Evolutionary conservation across 805 yeast genomes (phyloP), one percentile per base, ranked within the genome.

Genomic region (Saccharomycopsis malanga): DNA sequence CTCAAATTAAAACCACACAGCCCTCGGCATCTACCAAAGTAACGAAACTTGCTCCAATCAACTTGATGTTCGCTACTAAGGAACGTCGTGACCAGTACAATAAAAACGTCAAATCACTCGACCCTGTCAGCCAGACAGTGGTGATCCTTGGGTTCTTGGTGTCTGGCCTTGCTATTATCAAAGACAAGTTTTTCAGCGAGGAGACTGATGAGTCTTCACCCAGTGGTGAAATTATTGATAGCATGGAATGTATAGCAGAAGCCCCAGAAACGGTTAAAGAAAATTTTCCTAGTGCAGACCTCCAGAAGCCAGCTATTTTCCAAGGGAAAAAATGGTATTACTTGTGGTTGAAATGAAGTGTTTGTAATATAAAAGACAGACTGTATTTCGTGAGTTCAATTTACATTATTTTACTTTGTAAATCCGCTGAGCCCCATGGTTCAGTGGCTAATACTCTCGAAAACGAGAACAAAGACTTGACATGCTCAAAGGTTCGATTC

Each of bases 91-190:
- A 61, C 21, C 68, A 69, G 38, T 63, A 66, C 48, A 72, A 71
- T 52, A 68, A 72, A 48, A 76, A 76, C 57, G 63, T 71, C 12
- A 68, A 68, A 53, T 70, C 60, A 45, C 62, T 81, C 66, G 86
- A 82, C 56, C 78, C 81, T 0, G 67, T 73, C 25, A 74, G 80
- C 38, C 77, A 76, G 55, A 59, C 71, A 12, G 70, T 81, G 27
- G 63, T 81, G 2, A 76, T 76, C 53, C 42, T 73, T 20, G 69
- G 76, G 2, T 59, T 70, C 0, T 53, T 77, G 15, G 66, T 82
- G 6, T 64, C 74, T 2, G 56, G 75, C 44, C 55, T 73, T 35
- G 84, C 83, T 5, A 61, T 77, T 41, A 72, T 71, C 50, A 67
- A 81, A 55, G 88, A 82, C 58, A 73, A 74, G 58, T 44, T 38